Conservation (phyloP, 1,139 yeast genomes). For the Nakaseomyces sp. region DNA sequence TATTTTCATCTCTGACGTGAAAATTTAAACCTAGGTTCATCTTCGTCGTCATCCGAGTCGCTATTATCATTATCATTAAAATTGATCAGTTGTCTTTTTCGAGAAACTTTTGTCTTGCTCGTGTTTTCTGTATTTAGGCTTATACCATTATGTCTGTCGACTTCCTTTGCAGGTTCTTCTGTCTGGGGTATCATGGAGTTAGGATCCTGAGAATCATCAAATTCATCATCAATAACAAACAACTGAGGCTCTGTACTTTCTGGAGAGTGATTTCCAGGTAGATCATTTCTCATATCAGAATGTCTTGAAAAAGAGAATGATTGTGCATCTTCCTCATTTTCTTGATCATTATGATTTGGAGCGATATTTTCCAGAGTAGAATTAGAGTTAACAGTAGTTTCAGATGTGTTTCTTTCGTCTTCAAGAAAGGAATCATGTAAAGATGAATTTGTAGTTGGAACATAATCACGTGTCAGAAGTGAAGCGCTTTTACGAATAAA, state of each 20-base stretch:
- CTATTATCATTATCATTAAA: conserved; percentile 5
- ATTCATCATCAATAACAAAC: conserved; percentile 2
- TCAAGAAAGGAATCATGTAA: background rate
- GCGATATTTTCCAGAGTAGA: background rate
- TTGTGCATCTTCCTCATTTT: background rate
- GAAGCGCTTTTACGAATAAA: conserved; percentile 16
- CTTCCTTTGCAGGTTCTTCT: background rate
- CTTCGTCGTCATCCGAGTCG: conserved; percentile 21
- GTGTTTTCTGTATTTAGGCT: background rate
- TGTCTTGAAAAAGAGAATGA: conserved; percentile 5
- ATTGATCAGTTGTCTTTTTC: background rate
- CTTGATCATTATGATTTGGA: background rate
- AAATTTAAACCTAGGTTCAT: conserved; percentile 34
- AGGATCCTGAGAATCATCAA: background rate
- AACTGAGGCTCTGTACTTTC: conserved; percentile 1
- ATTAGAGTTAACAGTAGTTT: background rate
- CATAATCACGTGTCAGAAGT: conserved; percentile 25
- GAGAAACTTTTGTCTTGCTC: background rate
- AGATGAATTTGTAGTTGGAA: conserved; percentile 9
- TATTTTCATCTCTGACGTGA: conserved; percentile 18
- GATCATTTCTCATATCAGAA: background rate
- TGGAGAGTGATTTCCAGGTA: background rate
- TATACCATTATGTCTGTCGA: background rate
- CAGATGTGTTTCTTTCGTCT: no score
- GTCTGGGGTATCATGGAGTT: background rate